Percentiles rank a stretch among this genome's conserved stretches.
These are phyloP conservation scores for Globisporangium takayamanum DNA, from an alignment of 352 stramenopile species.

Conservation along the genomic window DNA sequence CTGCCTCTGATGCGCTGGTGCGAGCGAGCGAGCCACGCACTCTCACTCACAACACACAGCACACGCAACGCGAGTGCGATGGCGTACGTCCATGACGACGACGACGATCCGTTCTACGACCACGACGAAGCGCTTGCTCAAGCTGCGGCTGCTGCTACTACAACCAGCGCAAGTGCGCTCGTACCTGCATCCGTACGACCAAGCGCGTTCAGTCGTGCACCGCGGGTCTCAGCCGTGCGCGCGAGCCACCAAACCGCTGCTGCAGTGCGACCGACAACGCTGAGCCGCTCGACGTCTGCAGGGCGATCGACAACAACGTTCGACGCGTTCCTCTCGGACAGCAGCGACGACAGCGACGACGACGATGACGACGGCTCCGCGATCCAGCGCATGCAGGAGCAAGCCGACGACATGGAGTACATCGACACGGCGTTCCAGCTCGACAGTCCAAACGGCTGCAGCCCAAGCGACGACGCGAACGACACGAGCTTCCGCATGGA, in stretches of 20 bases:
- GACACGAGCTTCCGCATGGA: conserved; percentile 6
- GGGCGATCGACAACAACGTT: conserved; percentile 22
- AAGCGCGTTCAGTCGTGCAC: not conserved
- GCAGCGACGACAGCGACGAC: conserved; percentile 20
- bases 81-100: conserved; percentile 8
- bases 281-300: conserved; percentile 12
- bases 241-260: not conserved
- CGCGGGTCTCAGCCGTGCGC: not conserved
- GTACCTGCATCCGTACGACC: not conserved
- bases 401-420: conserved; percentile 44
- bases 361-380: conserved; percentile 21
- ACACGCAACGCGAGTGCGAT: conserved; percentile 1
- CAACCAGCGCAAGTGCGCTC: not conserved
- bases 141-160: not conserved
- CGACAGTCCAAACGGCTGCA: conserved; percentile 10
- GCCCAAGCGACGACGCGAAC: conserved; percentile 4
- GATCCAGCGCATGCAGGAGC: conserved; percentile 38
- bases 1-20: no score
- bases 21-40: no score
- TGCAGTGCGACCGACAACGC: conserved; percentile 1
- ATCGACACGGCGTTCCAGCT: conserved; percentile 27
- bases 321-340: conserved; percentile 38
- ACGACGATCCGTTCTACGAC: conserved; percentile 14
- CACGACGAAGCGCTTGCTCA: conserved; percentile 5
- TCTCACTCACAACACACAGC: not conserved